These are phyloP conservation scores for Prillingera fragicola DNA, from an alignment of 1,284 basidiomycete species.

Conservation along the genomic window DNA sequence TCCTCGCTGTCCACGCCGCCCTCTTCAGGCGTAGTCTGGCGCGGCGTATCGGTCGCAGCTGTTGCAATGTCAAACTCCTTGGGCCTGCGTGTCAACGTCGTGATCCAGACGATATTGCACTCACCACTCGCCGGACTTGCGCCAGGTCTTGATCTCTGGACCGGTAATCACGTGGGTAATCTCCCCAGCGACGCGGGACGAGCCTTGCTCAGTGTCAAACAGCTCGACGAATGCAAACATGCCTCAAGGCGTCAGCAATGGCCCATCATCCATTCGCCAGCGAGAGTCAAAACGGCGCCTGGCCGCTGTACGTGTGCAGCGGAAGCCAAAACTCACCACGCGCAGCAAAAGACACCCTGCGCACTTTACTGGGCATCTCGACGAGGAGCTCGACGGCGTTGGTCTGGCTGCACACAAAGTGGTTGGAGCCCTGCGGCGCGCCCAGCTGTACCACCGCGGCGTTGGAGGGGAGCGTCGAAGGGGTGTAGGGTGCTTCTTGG, in stretches of 20 bases:
- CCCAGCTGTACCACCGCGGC: constrained; percentile 32
- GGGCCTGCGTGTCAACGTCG: constrained; percentile 8
- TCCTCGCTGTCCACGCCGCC: constrained; percentile 3
- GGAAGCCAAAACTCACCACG: constrained; percentile 23
- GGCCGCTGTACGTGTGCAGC: background rate
- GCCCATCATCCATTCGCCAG: no score
- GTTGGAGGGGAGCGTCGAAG: constrained; percentile 25
- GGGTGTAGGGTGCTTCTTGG: constrained; percentile 14
- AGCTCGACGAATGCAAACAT: constrained; percentile 36
- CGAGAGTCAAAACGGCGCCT: background rate
- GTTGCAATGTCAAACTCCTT: constrained; percentile 14
- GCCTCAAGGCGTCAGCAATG: constrained; percentile 25
- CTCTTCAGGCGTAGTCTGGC: background rate
- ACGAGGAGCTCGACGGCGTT: constrained; percentile 32
- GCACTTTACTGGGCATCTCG: constrained; percentile 28
- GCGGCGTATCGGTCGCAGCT: background rate
- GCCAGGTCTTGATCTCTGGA: constrained; percentile 36
- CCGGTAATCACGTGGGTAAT: constrained; percentile 30
- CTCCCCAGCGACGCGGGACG: constrained; percentile 30
- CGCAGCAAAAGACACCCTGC: constrained; percentile 27
- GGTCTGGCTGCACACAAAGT: constrained; percentile 29
- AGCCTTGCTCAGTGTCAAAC: constrained; percentile 20
- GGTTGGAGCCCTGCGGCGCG: constrained; percentile 35
- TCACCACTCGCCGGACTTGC: constrained; percentile 37
- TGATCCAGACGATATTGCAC: constrained; percentile 3